A percentile compares a stretch with the other conserved stretches of the same genome.
Conservation (phyloP, 495 filamentous ascomycete genomes). For the Cryomyces minteri region DNA sequence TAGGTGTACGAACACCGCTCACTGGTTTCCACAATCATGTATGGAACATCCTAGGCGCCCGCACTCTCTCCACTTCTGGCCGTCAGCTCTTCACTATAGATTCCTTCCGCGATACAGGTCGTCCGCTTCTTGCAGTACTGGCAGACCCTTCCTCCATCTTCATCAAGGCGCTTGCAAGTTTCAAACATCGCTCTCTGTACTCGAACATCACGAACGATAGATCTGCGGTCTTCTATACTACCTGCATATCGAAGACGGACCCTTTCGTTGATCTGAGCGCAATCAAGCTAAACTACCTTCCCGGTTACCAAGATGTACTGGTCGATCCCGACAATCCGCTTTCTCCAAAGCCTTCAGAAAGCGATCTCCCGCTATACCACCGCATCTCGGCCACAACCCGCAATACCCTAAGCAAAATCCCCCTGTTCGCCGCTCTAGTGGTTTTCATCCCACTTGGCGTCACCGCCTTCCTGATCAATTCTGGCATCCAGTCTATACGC, state of each 20-base stretch:
- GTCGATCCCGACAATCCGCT: constrained; percentile 50
- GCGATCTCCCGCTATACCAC: constrained; percentile 17
- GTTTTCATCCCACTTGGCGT: constrained; percentile 51
- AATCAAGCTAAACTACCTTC: constrained; percentile 49
- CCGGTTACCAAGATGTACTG: constrained; percentile 58
- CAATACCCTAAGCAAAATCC: constrained; percentile 23
- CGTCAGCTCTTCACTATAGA: constrained; percentile 79
- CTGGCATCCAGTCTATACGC: constrained; percentile 51
- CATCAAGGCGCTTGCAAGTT: constrained; percentile 55
- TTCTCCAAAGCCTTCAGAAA: constrained; percentile 21
- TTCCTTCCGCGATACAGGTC: constrained; percentile 60
- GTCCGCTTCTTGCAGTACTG: constrained; percentile 61
- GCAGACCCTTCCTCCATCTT: constrained; percentile 78
- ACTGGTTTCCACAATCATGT: constrained; percentile 44
- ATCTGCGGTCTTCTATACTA: constrained; percentile 65
- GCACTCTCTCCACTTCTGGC: constrained; percentile 61
- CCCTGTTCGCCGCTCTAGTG: constrained; percentile 40
- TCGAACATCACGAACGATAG: constrained; percentile 75
- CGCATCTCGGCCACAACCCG: constrained; percentile 15
- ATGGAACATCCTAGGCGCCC: constrained; percentile 67
- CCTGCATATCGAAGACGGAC: constrained; percentile 50
- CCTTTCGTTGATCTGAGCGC: constrained; percentile 48
- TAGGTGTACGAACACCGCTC: constrained; percentile 64
- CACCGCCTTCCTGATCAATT: constrained; percentile 53
- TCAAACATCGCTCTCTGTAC: constrained; percentile 58